Evolutionary conservation across 257 asterid species (phyloP), one percentile per base, ranked within the genome.

Genomic region (Paulownia fortunei): DNA sequence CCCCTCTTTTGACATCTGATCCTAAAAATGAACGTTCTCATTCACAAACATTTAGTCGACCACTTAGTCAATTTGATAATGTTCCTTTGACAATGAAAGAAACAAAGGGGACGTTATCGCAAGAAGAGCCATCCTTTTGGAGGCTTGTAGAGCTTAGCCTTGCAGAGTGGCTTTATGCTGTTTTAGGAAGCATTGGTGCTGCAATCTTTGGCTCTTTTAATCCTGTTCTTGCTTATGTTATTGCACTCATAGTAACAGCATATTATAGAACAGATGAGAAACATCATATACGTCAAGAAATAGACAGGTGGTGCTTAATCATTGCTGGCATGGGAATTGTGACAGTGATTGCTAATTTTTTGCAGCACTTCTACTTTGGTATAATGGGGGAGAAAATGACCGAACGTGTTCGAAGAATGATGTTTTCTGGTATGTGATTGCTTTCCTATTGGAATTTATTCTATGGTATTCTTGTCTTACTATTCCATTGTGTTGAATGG

Each of bases 351-450:
- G 99, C 99, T 52, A 96, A 96, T 76, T 96, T 96, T 83, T 83
- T 96, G 88, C 98, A 96, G 94, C 99, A 96, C 86, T 96, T 96
- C 79, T 96, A 96, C 82, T 96, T 96, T 71, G 99, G 99, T 56
- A 96, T 96, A 74, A 96, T 96, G 99, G 99, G 99, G 76, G 99
- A 96, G 85, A 96, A 96, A 85, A 96, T 96, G 99, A 96, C 99
- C 2, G 99, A 96, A 88, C 98, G 99, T 73, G 97, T 96, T 81
- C 86, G 99, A 82, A 90, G 99, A 80, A 96, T 96, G 99, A 96
- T 96, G 99, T 96, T 96, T 87, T 96, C 99, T 32, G 99, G 99
- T 96, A 84, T 70, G 55, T 60, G 63, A 76, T 78, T 55, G 64
- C 71, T 30, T 76, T 63, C 72, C 4, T 26, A 19, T 64, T 54